A percentile compares a stretch with the other conserved stretches of the same genome.
Conservation (phyloP, 1,284 basidiomycete genomes). For the Hypsizygus ulmarius region DNA sequence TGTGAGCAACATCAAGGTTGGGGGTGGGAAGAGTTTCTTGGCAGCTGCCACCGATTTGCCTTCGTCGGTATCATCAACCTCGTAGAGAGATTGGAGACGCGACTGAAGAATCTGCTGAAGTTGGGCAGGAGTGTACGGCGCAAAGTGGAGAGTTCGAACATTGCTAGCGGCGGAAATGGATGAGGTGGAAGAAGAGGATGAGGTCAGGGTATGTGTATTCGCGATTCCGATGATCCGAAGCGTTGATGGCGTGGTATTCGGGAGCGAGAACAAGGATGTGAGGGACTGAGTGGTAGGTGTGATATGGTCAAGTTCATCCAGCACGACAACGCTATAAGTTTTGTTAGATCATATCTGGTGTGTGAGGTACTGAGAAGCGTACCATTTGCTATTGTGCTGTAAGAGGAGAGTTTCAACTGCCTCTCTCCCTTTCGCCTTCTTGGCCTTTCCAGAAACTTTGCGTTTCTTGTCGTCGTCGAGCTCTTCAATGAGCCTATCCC, state of each 20-base stretch:
- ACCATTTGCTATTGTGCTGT: constrained; percentile 56
- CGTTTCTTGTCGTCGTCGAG: constrained; percentile 36
- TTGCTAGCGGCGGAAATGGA: constrained; percentile 38
- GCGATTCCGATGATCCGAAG: constrained; percentile 76
- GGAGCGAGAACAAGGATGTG: constrained; percentile 60
- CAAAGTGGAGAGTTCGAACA: constrained; percentile 69
- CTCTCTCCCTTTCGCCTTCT: constrained; percentile 43
- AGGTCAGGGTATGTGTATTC: constrained; percentile 77
- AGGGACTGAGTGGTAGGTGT: constrained; percentile 55
- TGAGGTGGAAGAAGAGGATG: constrained; percentile 46
- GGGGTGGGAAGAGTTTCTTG: constrained; percentile 57
- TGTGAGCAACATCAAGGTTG: constrained; percentile 63
- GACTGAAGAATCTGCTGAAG: constrained; percentile 62
- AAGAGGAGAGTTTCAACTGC: constrained; percentile 43
- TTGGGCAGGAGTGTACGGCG: constrained; percentile 68
- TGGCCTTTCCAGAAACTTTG: constrained; percentile 34
- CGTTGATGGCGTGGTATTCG: constrained; percentile 44
- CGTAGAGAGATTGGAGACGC: constrained; percentile 47
- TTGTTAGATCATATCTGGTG: constrained; percentile 13
- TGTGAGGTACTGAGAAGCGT: constrained; percentile 21
- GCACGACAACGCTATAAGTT: constrained; percentile 57
- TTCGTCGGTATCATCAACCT: constrained; percentile 24
- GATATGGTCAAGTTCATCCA: constrained; percentile 80
- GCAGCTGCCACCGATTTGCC: constrained; percentile 31
- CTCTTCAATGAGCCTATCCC: constrained; percentile 64